These are phyloP conservation scores for Vararia minispora DNA, from an alignment of 768 basidiomycete genomes.

Conservation along the genomic window DNA sequence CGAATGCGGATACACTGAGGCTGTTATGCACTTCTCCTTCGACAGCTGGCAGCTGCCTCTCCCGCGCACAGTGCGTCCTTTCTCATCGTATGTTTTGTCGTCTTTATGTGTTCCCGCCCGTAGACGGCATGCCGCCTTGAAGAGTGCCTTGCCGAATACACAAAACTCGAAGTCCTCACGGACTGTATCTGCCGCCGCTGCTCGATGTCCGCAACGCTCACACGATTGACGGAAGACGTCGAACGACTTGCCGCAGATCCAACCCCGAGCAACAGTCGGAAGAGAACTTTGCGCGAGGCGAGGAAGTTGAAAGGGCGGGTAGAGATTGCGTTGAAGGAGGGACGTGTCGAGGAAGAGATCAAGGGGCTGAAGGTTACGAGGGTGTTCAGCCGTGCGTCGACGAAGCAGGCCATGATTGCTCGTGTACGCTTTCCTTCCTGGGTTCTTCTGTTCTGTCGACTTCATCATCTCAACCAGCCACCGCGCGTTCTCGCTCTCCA, in stretches of 20 bases:
- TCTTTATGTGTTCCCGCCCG: constrained; percentile 7
- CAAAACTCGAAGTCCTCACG: constrained; percentile 75
- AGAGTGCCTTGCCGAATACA: constrained; percentile 83
- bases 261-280: constrained; percentile 40
- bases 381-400: constrained; percentile 61
- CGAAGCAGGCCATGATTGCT: constrained; percentile 88
- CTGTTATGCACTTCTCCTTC: constrained; percentile 85
- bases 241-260: constrained; percentile 32
- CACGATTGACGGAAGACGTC: constrained; percentile 50
- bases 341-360: constrained; percentile 75
- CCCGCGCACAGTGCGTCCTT: constrained; percentile 46
- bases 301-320: constrained; percentile 53
- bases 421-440: constrained; percentile 40
- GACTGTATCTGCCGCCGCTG: constrained; percentile 93
- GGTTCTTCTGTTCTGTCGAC: neutral
- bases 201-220: constrained; percentile 69
- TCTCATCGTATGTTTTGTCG: constrained; percentile 6
- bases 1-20: constrained; percentile 86
- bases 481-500: constrained; percentile 82
- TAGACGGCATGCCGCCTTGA: constrained; percentile 63
- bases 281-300: constrained; percentile 66
- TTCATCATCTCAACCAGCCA: constrained; percentile 36
- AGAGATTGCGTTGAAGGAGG: constrained; percentile 53
- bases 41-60: constrained; percentile 77
- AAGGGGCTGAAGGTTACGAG: constrained; percentile 74